Base-by-base conservation (phyloP, 2,329 filamentous ascomycete species). In the Xylariaceae sp. region DNA sequence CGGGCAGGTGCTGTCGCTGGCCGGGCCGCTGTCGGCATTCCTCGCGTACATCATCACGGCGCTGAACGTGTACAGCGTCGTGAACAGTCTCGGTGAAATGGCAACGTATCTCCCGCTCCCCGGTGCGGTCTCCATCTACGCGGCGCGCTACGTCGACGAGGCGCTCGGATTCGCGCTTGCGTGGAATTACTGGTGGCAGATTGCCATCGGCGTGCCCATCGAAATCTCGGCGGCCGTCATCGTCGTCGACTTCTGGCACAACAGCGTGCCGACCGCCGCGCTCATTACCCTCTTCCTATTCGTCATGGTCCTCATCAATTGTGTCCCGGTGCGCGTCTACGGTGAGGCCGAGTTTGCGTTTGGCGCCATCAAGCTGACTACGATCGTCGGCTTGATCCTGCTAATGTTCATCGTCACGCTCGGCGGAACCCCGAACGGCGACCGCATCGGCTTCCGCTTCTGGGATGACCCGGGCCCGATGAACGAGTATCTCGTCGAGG, bases 31-130 rank as follows among this genome's bases (percentile, higher is more conserved):
- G 2, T 73, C 71, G 5, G 70, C 71, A 1, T 70, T 75, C 47
- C 63, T 76, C 5, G 72, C 70, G 7, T 76, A 76, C 54, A 57
- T 71, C 21, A 65, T 74, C 52, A 76, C 73, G 2, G 76, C 75
- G 0, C 70, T 75, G 57, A 74, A 76, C 45, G 67, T 79, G n/a
- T 77, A 71, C 62, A 76, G 72, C 47, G 75, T 78, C 29, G 75
- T 78, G 53, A 69, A 71, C 57, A 69, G 70, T 63, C 77, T 85
- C 51, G 76, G 76, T 18, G 80, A 83, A 68, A 80, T 86, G 72
- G 80, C 81, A 19, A 77, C 83, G 30, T 85, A 81, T 72, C 76
- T 86, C 48, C 80, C 83, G 3, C 68, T 84, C 57, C 73, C 80
- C 26, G 77, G 78, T n/a, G 76, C 76, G 5, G 74, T 80, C 7